Base-by-base conservation (phyloP, 306 rosid genomes). In the Corylus heterophylla region DNA sequence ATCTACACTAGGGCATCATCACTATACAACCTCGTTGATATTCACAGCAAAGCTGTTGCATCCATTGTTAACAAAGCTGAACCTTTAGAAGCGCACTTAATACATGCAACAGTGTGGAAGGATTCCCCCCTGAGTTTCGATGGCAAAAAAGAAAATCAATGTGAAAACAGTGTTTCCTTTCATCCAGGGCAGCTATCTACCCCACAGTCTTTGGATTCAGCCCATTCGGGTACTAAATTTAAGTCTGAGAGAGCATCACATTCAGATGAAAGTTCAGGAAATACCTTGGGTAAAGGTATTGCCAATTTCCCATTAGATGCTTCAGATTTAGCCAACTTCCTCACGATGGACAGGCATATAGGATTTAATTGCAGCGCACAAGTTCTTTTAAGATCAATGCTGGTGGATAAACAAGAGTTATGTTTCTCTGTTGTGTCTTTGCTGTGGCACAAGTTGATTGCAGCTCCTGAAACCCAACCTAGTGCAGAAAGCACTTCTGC, bases 401-500 rank as follows among this genome's bases (percentile, higher is more conserved):
- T 94, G 52, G 76, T 93, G 39, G 97, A 92, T 87, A 94, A 92
- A 81, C 97, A 91, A 76, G 97, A 91, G 69, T 83, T 94, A 47
- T 94, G 97, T 84, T 94, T 94, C 77, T 92, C 98, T 49, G 98
- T 94, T 77, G 97, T 94, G 82, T 92, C 98, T 59, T 84, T 94
- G 75, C 88, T 94, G 67, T 94, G 98, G 98, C 94, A 92, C 89
- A 94, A 94, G 86, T 82, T 94, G 85, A 91, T 94, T 85, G 88
- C 97, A 27, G 89, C 97, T 78, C 98, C 98, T 52, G 98, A 94
- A 84, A 94, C 92, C 68, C 96, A 92, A 79, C 98, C 92, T 61
- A 83, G 87, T 74, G 92, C 92, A 49, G 98, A 94, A 82, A 91
- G 98, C 88, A 94, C 98, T 80, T 94, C 98, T 71, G 98, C 97